Evolutionary conservation across 177 flowering plant species (phyloP), one percentile per base, ranked within the genome.

Genomic region (Telopea speciosissima): DNA sequence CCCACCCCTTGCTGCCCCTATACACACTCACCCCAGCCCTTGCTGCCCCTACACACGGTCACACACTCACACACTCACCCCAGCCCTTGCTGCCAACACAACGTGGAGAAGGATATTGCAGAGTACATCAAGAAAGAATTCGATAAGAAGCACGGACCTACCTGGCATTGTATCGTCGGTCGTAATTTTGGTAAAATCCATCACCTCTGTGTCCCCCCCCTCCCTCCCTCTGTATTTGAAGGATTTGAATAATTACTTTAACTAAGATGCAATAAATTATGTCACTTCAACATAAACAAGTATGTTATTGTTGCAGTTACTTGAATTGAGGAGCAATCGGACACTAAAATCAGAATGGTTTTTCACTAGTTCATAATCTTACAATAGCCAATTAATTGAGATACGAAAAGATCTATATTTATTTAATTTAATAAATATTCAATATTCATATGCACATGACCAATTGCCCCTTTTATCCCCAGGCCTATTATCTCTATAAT

Each of bases 111-210:
- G 78, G 96, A 92, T 72, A 89, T 93, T 0, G 99, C 99, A 0
- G 99, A 93, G 88, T 68, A 77, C 69, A 91, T 95, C 25, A 92
- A 95, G 88, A 95, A 95, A 86, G 96, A 89, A 80, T 91, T 95
- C 74, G 99, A 95, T 76, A 87, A 81, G 85, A 91, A 84, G 80
- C 88, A 92, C 45, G 99, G 99, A 0, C 88, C 92, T 22, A 92
- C 99, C 72, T 94, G 97, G 98, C 98, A 94, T 83, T 94, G 98
- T 81, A 94, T 94, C 61, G 98, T 94, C 22, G 98, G 98, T 69
- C 90, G 92, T 77, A 94, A 94, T 81, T 94, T 94, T 61, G 97
- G 97, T 94, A 85, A n/a, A n/a, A 68, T 44, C 69, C 62, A 68
- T 5, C 24, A 7, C 24, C 26, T 61, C 13, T 61, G 3, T 23